phyloP scores from a whole-genome alignment of 441 rosid genomes.

The Euphorbia celastroides region DNA sequence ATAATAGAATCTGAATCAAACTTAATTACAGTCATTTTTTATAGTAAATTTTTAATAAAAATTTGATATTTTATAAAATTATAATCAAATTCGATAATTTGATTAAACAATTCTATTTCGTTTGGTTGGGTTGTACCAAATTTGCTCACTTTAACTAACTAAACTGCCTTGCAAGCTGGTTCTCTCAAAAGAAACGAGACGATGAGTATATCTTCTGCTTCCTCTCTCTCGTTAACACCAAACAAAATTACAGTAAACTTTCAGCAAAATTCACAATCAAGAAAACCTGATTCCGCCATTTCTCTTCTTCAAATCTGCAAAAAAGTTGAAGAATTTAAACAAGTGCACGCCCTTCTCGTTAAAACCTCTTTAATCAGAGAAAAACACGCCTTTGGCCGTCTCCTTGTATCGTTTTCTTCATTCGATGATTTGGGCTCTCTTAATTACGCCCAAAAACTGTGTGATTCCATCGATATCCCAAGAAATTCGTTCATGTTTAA shows the following conservation, averaged over 20 bases:
- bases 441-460: constrained; percentile 18
- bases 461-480: constrained; percentile 2
- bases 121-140: too few species aligned
- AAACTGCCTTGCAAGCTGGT: neutral
- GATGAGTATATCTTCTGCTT: constrained; percentile 12
- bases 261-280: neutral
- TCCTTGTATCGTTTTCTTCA: constrained; percentile 20
- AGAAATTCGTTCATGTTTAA: constrained; percentile 20
- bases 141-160: neutral
- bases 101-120: too few species aligned
- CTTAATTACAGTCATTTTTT: too few species aligned
- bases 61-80: too few species aligned
- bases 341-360: constrained; percentile 18
- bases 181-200: neutral
- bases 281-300: constrained; percentile 17
- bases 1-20: too few species aligned
- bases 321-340: constrained; percentile 13
- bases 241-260: constrained; percentile 5
- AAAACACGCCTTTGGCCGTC: constrained; percentile 23
- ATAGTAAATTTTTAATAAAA: too few species aligned
- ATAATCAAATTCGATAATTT: too few species aligned
- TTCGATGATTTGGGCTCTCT: constrained; percentile 7
- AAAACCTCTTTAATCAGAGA: constrained; percentile 22
- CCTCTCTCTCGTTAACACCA: constrained; percentile 7
- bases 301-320: constrained; percentile 17